phyloP scores from a whole-genome alignment of 768 basidiomycete genomes.

The Amanita rimosa region DNA sequence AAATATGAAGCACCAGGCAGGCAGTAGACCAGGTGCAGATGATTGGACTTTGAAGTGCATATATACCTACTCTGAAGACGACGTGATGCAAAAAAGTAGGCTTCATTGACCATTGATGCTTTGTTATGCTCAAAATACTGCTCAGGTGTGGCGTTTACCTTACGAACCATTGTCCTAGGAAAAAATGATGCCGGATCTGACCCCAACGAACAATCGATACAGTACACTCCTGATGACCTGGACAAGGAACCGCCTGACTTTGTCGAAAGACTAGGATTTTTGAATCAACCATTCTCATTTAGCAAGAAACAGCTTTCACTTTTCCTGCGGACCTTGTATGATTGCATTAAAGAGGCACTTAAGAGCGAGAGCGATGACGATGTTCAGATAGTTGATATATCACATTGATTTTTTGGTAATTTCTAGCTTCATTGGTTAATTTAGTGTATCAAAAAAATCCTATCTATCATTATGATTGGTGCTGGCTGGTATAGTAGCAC shows the following conservation, averaged over 20 bases:
- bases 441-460: not conserved
- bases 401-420: constrained; percentile 7
- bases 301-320: constrained; percentile 51
- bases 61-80: constrained; percentile 40
- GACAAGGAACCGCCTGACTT: constrained; percentile 50
- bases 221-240: constrained; percentile 53
- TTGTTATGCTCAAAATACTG: constrained; percentile 3
- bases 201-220: constrained; percentile 30
- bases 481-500: constrained; percentile 17
- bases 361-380: constrained; percentile 17
- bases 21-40: constrained; percentile 34
- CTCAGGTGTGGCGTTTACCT: constrained; percentile 49
- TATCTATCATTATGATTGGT: not conserved
- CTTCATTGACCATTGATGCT: constrained; percentile 11
- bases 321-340: constrained; percentile 53
- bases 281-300: constrained; percentile 59
- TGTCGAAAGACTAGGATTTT: constrained; percentile 47
- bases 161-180: constrained; percentile 31
- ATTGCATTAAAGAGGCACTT: constrained; percentile 30
- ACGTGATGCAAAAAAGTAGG: constrained; percentile 25
- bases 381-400: constrained; percentile 8
- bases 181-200: constrained; percentile 20
- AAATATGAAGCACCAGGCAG: constrained; percentile 34
- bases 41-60: constrained; percentile 58
- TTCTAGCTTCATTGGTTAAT: not conserved